These are phyloP conservation scores for Saccharomyces eubayanus DNA, from an alignment of 805 yeast genomes.

Conservation along the genomic window DNA sequence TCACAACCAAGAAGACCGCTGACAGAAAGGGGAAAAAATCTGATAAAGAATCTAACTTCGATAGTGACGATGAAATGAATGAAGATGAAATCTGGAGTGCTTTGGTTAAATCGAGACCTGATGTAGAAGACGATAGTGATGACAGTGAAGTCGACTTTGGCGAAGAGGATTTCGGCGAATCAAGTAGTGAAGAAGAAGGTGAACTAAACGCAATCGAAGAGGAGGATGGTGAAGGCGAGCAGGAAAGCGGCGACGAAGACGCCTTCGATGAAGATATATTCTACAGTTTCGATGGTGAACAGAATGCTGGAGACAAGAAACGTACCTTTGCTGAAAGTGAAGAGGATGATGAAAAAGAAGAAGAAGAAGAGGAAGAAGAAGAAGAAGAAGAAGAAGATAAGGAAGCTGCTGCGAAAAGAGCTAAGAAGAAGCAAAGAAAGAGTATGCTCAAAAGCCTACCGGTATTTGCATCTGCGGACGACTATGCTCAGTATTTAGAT, in stretches of 20 bases:
- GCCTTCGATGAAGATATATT: constrained; percentile 21
- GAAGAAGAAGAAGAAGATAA: constrained; percentile 10
- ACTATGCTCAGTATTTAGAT: constrained; percentile 63
- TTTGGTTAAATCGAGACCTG: constrained; percentile 65
- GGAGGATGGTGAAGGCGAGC: constrained; percentile 28
- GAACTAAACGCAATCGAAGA: constrained; percentile 9
- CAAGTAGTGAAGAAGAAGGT: constrained; percentile 20
- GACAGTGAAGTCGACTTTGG: constrained; percentile 39
- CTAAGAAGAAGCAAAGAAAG: constrained; percentile 33
- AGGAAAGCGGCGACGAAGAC: constrained; percentile 29
- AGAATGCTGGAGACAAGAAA: not conserved
- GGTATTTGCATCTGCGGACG: constrained; percentile 81
- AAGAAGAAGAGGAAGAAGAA: constrained; percentile 18
- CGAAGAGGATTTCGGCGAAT: constrained; percentile 32
- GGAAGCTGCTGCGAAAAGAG: constrained; percentile 21
- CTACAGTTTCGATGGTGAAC: constrained; percentile 10
- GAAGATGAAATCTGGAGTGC: constrained; percentile 81
- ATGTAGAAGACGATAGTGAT: constrained; percentile 46
- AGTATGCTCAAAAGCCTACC: constrained; percentile 63
- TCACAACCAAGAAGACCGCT: constrained; percentile 48
- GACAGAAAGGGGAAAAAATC: constrained; percentile 26
- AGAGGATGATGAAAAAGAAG: constrained; percentile 24
- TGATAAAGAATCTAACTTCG: constrained; percentile 29
- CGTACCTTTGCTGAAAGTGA: constrained; percentile 13
- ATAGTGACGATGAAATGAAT: constrained; percentile 39